Evolutionary conservation across 2,329 filamentous ascomycete genomes (phyloP).

Genomic region (Botryosphaeria dothidea): DNA sequence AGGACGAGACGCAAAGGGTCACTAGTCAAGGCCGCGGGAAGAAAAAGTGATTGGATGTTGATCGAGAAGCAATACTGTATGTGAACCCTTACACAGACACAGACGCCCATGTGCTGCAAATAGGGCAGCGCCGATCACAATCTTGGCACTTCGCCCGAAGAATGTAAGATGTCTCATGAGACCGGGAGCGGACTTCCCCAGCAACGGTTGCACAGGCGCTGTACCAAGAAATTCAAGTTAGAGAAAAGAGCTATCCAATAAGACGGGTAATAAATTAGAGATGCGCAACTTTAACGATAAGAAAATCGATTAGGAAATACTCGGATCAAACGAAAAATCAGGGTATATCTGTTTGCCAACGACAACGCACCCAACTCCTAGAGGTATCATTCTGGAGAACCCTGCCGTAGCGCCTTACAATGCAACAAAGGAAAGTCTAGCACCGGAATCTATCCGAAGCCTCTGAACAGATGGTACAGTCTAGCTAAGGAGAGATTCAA

Average conservation of each 20-base stretch:
- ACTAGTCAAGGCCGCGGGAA: not conserved
- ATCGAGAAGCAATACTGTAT: not conserved
- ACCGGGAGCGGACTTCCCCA: not conserved
- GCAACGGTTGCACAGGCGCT: not conserved
- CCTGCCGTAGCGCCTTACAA: not conserved
- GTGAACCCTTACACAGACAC: slow-evolving; percentile 1
- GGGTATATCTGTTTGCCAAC: slow-evolving; percentile 7
- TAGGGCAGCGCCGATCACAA: slow-evolving; percentile 8
- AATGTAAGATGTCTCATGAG: not conserved
- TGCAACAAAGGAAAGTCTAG: slow-evolving; percentile 11
- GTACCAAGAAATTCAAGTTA: not conserved
- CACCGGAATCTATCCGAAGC: not conserved
- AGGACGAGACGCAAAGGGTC: not conserved
- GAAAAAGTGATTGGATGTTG: not conserved
- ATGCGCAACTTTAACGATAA: not conserved
- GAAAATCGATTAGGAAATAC: not conserved
- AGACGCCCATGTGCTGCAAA: slow-evolving; percentile 9
- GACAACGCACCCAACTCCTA: not conserved
- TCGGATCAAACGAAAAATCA: not conserved
- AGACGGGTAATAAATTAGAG: not conserved
- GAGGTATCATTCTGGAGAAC: not conserved
- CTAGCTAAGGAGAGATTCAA: slow-evolving; percentile 1
- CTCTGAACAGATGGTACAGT: not conserved
- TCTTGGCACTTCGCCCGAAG: slow-evolving; percentile 4
- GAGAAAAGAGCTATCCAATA: not conserved